Evolutionary conservation across 306 rosid genomes (phyloP), one percentile per base, ranked within the genome.

Genomic region (Rosa lucieae): DNA sequence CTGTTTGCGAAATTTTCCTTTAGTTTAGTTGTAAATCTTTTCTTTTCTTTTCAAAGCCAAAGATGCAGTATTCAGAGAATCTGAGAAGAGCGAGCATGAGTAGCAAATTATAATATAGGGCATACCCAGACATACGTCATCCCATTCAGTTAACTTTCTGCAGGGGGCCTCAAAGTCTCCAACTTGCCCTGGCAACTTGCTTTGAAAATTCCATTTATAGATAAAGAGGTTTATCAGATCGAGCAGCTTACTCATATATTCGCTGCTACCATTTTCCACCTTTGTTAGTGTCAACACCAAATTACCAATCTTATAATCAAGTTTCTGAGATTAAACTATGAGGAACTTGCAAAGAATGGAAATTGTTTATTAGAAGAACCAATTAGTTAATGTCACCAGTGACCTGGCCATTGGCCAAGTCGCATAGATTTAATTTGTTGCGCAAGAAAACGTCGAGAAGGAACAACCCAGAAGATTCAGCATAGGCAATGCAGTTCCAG

Each of bases 111-210:
- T 43, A 35, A 35, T 23, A 58, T 23, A 58, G 73, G 12, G 63
- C 53, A 80, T 47, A 72, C 69, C 80, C 67, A 10, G 37, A 59
- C 23, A 14, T 46, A 75, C 90, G 87, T 85, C 88, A 87, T 73
- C 74, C 70, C 53, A 88, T 43, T 82, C 82, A 10, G 14, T 58
- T 23, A 17, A 46, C 56, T 46, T 9, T 67, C 72, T 40, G 49
- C 37, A 32, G 37, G 17, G 40, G 72, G 32, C 49, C 49, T 58
- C 29, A 40, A 20, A 59, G 15, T 59, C 37, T 18, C 62, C 62
- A 55, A 55, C 29, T 86, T 82, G 84, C 68, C 12, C 3, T 37
- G 46, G 26, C 88, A 67, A 84, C 83, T 86, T 82, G 84, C 68
- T 74, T 71, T 2, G 58, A 59, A 59, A 59, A 26, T 23, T 23